These are phyloP conservation scores for Metschnikowia peoriensis DNA, from an alignment of 805 yeast genomes.

Conservation along the genomic window DNA sequence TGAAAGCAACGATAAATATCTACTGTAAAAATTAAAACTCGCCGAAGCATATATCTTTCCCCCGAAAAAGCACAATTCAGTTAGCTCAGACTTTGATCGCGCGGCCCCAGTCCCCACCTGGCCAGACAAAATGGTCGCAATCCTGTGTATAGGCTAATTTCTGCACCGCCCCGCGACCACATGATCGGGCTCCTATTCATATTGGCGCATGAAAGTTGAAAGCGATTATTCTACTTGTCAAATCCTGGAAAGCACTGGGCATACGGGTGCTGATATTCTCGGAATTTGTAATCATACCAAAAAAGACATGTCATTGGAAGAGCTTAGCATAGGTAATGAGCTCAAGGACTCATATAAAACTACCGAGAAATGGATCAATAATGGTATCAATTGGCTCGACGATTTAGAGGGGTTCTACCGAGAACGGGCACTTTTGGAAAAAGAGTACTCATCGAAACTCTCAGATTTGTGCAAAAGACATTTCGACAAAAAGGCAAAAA, in stretches of 20 bases:
- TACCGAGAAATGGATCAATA: conserved; percentile 75
- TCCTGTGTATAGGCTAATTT: neutral
- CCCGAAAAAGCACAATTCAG: neutral
- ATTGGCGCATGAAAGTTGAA: neutral
- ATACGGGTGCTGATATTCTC: too few species aligned
- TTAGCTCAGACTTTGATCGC: neutral
- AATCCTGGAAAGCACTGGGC: neutral
- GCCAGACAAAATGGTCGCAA: conserved; percentile 2
- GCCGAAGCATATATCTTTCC: neutral
- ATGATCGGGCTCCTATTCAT: conserved; percentile 1
- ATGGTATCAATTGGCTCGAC: conserved; percentile 68
- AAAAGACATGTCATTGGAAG: conserved; percentile 19
- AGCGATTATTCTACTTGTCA: neutral
- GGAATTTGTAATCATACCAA: too few species aligned
- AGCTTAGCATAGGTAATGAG: conserved; percentile 61
- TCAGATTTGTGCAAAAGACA: conserved; percentile 63
- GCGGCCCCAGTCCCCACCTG: neutral
- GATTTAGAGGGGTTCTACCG: conserved; percentile 83
- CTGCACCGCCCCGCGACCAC: conserved; percentile 5
- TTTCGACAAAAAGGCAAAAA: conserved; percentile 71
- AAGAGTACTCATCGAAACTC: conserved; percentile 73
- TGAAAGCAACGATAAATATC: too few species aligned
- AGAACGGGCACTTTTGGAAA: conserved; percentile 79
- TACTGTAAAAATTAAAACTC: too few species aligned
- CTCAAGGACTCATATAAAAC: conserved; percentile 76